Evolutionary conservation across 129 eudicot species (phyloP).

Genomic region (Artemisia argyi): DNA sequence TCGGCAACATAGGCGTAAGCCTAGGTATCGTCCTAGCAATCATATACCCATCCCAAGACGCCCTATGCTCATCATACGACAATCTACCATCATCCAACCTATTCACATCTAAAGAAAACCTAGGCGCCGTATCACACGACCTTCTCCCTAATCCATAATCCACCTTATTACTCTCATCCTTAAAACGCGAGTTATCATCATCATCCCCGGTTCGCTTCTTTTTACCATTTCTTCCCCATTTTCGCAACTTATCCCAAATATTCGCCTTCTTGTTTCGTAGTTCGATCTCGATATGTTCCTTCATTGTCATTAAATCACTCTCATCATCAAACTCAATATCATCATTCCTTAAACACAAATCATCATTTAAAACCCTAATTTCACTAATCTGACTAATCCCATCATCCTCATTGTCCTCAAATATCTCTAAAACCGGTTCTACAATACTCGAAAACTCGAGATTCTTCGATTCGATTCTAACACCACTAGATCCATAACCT

Average conservation of each 20-base stretch:
- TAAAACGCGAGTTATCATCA: conserved; percentile 24
- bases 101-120: conserved; percentile 66
- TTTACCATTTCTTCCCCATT: conserved; percentile 58
- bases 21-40: conserved; percentile 78
- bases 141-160: conserved; percentile 57
- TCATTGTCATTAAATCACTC: conserved; percentile 67
- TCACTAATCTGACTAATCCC: conserved; percentile 11
- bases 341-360: conserved; percentile 20
- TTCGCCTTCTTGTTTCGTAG: conserved; percentile 36
- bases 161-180: conserved; percentile 30
- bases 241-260: conserved; percentile 50
- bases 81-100: conserved; percentile 46
- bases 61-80: conserved; percentile 84
- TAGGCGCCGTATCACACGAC: conserved; percentile 69
- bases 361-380: conserved; percentile 37
- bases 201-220: conserved; percentile 35
- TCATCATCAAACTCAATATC: conserved; percentile 22
- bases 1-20: conserved; percentile 75
- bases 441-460: conserved; percentile 43
- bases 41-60: conserved; percentile 98
- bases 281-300: conserved; percentile 85
- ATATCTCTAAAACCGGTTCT: conserved; percentile 26
- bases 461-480: conserved; percentile 57
- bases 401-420: conserved; percentile 9
- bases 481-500: conserved; percentile 16